These are phyloP conservation scores for Camellia japonica DNA, from an alignment of 148 eudicot genomes.

Conservation along the genomic window DNA sequence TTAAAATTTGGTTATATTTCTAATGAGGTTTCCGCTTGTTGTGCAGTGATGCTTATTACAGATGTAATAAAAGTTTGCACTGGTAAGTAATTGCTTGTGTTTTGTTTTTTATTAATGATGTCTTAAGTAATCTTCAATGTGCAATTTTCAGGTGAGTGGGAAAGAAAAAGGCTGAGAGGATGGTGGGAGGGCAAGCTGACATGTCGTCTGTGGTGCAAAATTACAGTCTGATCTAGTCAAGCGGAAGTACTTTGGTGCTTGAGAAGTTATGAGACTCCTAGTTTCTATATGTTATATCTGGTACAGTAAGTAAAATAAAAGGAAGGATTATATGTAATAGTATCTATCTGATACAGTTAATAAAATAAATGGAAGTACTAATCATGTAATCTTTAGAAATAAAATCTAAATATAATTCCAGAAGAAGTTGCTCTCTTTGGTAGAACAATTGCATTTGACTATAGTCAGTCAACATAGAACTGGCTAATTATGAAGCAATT, in stretches of 20 bases:
- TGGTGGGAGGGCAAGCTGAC: slow-evolving; percentile 75
- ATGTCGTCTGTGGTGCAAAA: slow-evolving; percentile 31
- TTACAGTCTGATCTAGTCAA: neutral
- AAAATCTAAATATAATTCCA: no score
- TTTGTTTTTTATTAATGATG: neutral
- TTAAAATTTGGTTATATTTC: neutral
- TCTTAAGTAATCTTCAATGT: neutral
- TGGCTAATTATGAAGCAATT: no score
- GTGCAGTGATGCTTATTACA: slow-evolving; percentile 75
- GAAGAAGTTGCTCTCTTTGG: no score
- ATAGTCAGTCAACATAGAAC: no score
- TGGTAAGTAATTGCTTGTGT: slow-evolving; percentile 32
- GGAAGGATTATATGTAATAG: neutral
- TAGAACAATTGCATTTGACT: no score
- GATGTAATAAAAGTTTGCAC: slow-evolving; percentile 86
- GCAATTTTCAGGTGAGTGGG: slow-evolving; percentile 61
- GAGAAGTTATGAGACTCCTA: slow-evolving; percentile 8
- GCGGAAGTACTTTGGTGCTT: neutral
- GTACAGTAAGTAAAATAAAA: neutral
- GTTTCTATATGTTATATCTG: neutral
- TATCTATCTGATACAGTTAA: neutral
- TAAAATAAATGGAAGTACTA: neutral
- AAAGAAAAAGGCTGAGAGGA: slow-evolving; percentile 71
- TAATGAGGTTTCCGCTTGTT: neutral
- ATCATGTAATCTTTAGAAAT: no score